Evolutionary conservation across 2,329 filamentous ascomycete genomes (phyloP).

Genomic region (Sporothrix dimorphospora): DNA sequence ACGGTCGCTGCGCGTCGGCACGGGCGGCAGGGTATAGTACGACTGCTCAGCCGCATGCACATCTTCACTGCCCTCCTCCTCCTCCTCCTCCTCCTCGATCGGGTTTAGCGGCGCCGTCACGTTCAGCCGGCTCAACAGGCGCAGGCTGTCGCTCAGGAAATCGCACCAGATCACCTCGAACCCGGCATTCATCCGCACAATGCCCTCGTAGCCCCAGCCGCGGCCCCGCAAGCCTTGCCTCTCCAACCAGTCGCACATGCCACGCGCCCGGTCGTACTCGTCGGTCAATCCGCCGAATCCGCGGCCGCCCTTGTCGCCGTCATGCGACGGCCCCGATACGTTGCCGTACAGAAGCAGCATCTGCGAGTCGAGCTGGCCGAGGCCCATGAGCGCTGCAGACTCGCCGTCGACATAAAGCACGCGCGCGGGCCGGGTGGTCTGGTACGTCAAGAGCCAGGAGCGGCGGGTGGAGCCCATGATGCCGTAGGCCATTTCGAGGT

Average conservation of each 20-base stretch:
- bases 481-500: constrained; percentile 57
- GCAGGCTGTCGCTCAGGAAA: constrained; percentile 49
- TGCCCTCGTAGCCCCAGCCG: constrained; percentile 54
- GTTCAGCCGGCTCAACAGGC: constrained; percentile 50
- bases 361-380: constrained; percentile 52
- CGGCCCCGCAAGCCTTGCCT: constrained; percentile 46
- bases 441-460: constrained; percentile 53
- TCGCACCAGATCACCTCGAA: constrained; percentile 59
- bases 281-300: constrained; percentile 42
- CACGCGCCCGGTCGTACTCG: constrained; percentile 53
- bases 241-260: constrained; percentile 52
- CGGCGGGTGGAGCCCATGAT: constrained; percentile 52
- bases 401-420: constrained; percentile 57
- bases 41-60: constrained; percentile 32
- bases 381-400: constrained; percentile 51
- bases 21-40: constrained; percentile 44
- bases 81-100: constrained; percentile 32
- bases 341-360: constrained; percentile 56
- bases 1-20: constrained; percentile 43
- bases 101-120: constrained; percentile 47
- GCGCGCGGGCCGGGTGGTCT: constrained; percentile 48
- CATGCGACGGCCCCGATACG: constrained; percentile 42
- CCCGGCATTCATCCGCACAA: constrained; percentile 56
- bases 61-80: neutral
- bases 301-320: constrained; percentile 31